Conservation (phyloP, 2,329 filamentous ascomycete genomes). For the Orbilia ellipsospora region DNA sequence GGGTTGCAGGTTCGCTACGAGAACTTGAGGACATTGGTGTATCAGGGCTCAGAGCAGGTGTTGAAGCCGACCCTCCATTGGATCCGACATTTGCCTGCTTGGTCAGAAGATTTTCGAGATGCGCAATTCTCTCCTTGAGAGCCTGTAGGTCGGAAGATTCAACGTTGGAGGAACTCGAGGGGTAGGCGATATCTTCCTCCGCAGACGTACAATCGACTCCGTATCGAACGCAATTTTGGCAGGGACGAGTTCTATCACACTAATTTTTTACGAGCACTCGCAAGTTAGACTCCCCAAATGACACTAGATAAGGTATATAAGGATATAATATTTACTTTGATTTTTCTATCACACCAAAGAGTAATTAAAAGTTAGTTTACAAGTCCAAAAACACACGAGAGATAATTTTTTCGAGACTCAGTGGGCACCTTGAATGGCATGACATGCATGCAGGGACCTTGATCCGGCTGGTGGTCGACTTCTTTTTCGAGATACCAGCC, state of each 20-base stretch:
- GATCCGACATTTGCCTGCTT: constrained; percentile 27
- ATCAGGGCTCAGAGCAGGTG: constrained; percentile 39
- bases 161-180: constrained; percentile 35
- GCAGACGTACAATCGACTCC: constrained; percentile 44
- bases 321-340: constrained; percentile 37
- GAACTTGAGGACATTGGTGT: constrained; percentile 44
- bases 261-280: constrained; percentile 7
- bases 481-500: constrained; percentile 45
- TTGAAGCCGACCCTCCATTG: constrained; percentile 32
- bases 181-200: constrained; percentile 48
- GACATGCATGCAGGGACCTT: constrained; percentile 52
- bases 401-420: background rate
- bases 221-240: constrained; percentile 51
- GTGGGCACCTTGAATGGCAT: constrained; percentile 49
- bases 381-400: background rate
- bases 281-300: constrained; percentile 14
- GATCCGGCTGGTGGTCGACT: constrained; percentile 37
- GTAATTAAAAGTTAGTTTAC: constrained; percentile 10
- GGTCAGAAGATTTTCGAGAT: constrained; percentile 44
- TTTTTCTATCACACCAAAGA: constrained; percentile 28
- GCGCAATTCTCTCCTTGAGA: constrained; percentile 48
- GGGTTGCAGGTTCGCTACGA: constrained; percentile 47
- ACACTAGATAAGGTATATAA: background rate
- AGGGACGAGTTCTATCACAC: constrained; percentile 44
- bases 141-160: constrained; percentile 53